phyloP scores from a whole-genome alignment of 176 grass and related monocot species.

The Carex littledalei region DNA sequence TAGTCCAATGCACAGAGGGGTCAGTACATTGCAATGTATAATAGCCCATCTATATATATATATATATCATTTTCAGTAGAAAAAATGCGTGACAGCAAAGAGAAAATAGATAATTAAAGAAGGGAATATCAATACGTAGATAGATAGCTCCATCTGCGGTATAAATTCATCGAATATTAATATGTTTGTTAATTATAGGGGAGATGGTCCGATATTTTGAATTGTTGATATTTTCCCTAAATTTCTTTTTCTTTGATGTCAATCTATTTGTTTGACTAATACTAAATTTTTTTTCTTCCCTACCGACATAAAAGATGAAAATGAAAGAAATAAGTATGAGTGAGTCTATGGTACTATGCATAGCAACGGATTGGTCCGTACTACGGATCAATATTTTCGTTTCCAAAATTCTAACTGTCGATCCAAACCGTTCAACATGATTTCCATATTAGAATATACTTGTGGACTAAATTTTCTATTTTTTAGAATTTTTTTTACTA shows the following conservation, averaged over 20 bases:
- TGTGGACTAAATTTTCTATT: too few species aligned
- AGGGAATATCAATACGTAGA: background rate
- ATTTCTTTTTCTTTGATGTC: background rate
- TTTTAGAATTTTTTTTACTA: too few species aligned
- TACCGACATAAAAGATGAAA: background rate
- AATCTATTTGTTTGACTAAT: background rate
- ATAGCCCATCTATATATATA: background rate
- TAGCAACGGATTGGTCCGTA: too few species aligned
- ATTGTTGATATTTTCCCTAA: background rate
- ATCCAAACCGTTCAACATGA: too few species aligned
- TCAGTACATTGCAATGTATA: too few species aligned
- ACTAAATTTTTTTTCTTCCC: background rate
- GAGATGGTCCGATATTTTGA: background rate
- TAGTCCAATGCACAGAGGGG: too few species aligned
- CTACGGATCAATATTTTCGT: too few species aligned
- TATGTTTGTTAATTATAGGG: background rate
- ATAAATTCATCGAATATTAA: background rate
- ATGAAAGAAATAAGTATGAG: background rate
- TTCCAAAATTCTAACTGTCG: too few species aligned
- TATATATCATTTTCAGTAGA: background rate
- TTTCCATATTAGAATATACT: too few species aligned
- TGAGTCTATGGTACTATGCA: too few species aligned
- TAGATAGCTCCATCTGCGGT: background rate
- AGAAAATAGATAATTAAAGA: background rate
- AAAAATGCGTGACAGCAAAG: background rate